Conservation (phyloP, 2,329 filamentous ascomycete species). For the Aspergillus pseudoglaucus region DNA sequence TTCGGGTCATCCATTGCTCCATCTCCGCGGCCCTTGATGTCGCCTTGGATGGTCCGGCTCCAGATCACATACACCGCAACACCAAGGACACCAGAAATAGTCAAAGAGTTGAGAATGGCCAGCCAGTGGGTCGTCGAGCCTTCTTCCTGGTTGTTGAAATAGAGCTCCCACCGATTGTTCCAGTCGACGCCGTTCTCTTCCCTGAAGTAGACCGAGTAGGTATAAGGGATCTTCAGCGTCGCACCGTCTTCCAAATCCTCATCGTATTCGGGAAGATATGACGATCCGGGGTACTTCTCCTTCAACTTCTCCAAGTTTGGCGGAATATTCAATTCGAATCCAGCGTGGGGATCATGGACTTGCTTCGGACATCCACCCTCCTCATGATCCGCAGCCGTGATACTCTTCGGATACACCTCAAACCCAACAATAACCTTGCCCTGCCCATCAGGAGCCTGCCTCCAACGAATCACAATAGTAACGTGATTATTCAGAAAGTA, state of each 20-base stretch:
- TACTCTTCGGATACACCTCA: slow-evolving; percentile 82
- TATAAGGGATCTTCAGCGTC: slow-evolving; percentile 69
- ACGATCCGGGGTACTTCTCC: slow-evolving; percentile 52
- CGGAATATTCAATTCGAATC: slow-evolving; percentile 63
- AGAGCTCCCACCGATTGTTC: slow-evolving; percentile 79
- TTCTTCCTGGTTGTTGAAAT: slow-evolving; percentile 82
- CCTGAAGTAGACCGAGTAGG: slow-evolving; percentile 85
- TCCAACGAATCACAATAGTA: slow-evolving; percentile 74
- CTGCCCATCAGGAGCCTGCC: slow-evolving; percentile 58
- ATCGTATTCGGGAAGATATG: slow-evolving; percentile 52
- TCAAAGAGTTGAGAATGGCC: slow-evolving; percentile 78
- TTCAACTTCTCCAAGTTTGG: slow-evolving; percentile 54
- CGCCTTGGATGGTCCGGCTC: slow-evolving; percentile 67
- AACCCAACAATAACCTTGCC: slow-evolving; percentile 81
- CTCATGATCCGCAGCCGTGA: slow-evolving; percentile 57
- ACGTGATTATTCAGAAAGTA: slow-evolving; percentile 85
- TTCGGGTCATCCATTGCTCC: slow-evolving; percentile 61
- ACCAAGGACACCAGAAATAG: slow-evolving; percentile 73
- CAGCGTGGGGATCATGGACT: slow-evolving; percentile 55
- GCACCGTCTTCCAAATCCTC: slow-evolving; percentile 57
- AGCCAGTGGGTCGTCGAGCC: slow-evolving; percentile 79
- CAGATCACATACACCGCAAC: slow-evolving; percentile 76
- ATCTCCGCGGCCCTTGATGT: slow-evolving; percentile 70
- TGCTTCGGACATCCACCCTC: slow-evolving; percentile 62
- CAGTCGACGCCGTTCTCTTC: slow-evolving; percentile 76